These are phyloP conservation scores for Fusarium sacchari DNA, from an alignment of 2,329 filamentous ascomycete genomes.

Conservation along the genomic window DNA sequence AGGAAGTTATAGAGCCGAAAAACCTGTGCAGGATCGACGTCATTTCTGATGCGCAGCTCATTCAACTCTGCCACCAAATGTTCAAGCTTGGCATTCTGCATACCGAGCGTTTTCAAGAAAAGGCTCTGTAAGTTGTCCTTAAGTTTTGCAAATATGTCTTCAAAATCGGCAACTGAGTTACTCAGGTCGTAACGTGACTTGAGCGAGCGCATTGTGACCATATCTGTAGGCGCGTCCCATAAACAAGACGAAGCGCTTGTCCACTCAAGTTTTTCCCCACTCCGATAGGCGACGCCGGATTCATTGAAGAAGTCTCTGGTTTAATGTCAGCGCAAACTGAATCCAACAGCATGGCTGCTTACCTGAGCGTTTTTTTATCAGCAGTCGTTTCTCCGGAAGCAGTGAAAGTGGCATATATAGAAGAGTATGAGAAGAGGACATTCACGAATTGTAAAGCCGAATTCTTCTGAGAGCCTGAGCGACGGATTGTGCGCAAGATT, in stretches of 20 bases:
- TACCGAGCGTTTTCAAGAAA: neutral
- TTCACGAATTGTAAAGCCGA: neutral
- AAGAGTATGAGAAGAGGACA: neutral
- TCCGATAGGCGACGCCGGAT: fast-evolving
- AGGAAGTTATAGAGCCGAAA: fast-evolving
- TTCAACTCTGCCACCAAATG: neutral
- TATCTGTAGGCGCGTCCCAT: neutral
- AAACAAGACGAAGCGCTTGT: neutral
- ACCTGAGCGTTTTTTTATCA: neutral
- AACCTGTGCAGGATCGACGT: fast-evolving
- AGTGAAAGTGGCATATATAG: neutral
- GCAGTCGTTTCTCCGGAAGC: neutral
- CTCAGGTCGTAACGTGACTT: neutral
- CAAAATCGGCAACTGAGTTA: too few species aligned
- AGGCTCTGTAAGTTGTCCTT: too few species aligned
- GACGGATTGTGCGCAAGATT: neutral
- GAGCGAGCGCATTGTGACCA: neutral
- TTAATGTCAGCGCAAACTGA: neutral
- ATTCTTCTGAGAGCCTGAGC: neutral
- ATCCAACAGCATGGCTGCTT: fast-evolving
- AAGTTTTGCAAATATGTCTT: too few species aligned
- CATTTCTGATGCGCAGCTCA: neutral
- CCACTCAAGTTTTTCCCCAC: neutral
- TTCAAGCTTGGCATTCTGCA: neutral
- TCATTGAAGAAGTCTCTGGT: neutral